A percentile compares a stretch with the other conserved stretches of the same genome.
Conservation (phyloP, 495 filamentous ascomycete species). For the Lepidopterella palustris region DNA sequence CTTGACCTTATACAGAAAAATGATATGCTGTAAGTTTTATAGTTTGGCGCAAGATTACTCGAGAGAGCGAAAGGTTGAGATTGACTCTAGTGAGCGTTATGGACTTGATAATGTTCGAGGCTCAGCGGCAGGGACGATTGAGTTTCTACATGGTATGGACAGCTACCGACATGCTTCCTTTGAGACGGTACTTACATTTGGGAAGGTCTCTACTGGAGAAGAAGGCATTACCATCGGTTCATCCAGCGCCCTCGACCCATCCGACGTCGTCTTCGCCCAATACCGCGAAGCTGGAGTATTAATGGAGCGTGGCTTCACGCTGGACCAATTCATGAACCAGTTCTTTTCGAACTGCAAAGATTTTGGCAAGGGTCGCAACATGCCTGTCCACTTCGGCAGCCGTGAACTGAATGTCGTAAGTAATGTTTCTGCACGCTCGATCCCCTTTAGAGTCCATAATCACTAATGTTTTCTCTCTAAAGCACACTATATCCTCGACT, state of each 20-base stretch:
- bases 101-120: conserved; percentile 92
- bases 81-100: conserved; percentile 69
- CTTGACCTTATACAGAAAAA: conserved; percentile 58
- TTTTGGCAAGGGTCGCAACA: conserved; percentile 77
- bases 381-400: conserved; percentile 96
- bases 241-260: conserved; percentile 68
- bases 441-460: neutral
- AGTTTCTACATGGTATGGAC: conserved; percentile 85
- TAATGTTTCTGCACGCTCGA: conserved; percentile 37
- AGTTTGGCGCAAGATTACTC: neutral
- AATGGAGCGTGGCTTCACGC: conserved; percentile 78
- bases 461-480: conserved; percentile 36
- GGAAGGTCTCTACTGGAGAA: conserved; percentile 81
- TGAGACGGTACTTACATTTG: neutral
- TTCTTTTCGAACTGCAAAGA: conserved; percentile 87
- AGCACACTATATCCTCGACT: conserved; percentile 85
- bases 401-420: conserved; percentile 60
- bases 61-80: conserved; percentile 1
- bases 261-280: conserved; percentile 89
- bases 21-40: conserved; percentile 50
- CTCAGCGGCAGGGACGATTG: conserved; percentile 70
- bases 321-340: conserved; percentile 90
- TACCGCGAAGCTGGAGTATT: conserved; percentile 93
- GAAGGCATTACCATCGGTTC: conserved; percentile 89
- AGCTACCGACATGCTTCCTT: neutral